Evolutionary conservation across 23 red algal species (phyloP).

Genomic region (Chondrus crispus): DNA sequence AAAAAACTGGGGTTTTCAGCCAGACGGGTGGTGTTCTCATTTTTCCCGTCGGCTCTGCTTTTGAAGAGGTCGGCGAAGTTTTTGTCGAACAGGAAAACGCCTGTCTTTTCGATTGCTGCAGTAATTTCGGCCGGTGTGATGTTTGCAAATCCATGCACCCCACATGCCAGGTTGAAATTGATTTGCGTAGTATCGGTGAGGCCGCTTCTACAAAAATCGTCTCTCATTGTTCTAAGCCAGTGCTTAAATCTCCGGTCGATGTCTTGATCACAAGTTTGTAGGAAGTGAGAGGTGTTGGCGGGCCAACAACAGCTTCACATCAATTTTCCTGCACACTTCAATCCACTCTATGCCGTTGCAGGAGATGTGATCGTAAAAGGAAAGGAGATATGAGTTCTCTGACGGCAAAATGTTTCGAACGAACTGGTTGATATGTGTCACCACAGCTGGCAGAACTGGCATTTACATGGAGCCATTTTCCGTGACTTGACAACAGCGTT

Average conservation of each 20-base stretch:
- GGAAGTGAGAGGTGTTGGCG: conserved; percentile 5
- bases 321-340: background rate
- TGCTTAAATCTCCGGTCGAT: conserved; percentile 19
- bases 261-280: conserved; percentile 10
- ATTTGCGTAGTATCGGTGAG: background rate
- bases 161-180: conserved; percentile 4
- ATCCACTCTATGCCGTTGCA: conserved; percentile 17
- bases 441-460: background rate
- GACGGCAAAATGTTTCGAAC: background rate
- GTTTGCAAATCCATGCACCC: background rate
- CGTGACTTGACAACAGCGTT: background rate
- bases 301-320: background rate
- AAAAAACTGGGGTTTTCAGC: background rate
- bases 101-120: background rate
- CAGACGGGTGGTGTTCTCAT: background rate
- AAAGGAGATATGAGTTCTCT: background rate
- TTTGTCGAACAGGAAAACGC: conserved; percentile 2
- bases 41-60: background rate
- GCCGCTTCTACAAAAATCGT: background rate
- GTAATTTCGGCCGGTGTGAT: background rate
- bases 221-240: background rate
- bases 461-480: background rate
- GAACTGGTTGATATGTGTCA: background rate
- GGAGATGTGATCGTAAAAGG: background rate
- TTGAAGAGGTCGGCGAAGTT: conserved; percentile 1